A percentile compares a stretch with the other conserved stretches of the same genome.
These are phyloP conservation scores for Annulohypoxylon bovei DNA, from an alignment of 495 filamentous ascomycete species.

Conservation along the genomic window DNA sequence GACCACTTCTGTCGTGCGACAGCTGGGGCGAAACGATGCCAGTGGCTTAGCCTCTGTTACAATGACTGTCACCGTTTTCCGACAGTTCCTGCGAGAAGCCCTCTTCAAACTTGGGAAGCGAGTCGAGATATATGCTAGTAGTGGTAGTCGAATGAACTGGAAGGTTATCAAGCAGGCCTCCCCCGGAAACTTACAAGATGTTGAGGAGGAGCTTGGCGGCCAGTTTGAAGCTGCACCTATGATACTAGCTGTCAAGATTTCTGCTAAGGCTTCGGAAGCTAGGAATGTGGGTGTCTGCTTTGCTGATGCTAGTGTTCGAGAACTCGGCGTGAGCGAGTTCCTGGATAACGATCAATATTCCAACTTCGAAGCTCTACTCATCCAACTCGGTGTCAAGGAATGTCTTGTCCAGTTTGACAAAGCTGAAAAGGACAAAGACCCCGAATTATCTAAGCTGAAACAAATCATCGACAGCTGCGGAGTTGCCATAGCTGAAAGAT, in stretches of 20 bases:
- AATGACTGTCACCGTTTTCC: slow-evolving; percentile 91
- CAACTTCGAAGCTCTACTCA: slow-evolving; percentile 95
- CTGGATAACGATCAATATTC: slow-evolving; percentile 98
- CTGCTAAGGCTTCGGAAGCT: slow-evolving; percentile 83
- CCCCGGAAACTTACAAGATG: slow-evolving; percentile 94
- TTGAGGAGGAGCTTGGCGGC: slow-evolving; percentile 93
- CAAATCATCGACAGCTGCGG: slow-evolving; percentile 92
- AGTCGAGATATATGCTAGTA: slow-evolving; percentile 86
- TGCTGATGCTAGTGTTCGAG: slow-evolving; percentile 94
- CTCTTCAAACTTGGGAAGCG: slow-evolving; percentile 90
- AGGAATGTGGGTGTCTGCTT: slow-evolving; percentile 95
- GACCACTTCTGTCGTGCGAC: slow-evolving; percentile 92
- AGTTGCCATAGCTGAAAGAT: slow-evolving; percentile 83
- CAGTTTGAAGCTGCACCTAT: slow-evolving; percentile 90
- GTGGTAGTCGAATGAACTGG: slow-evolving; percentile 83
- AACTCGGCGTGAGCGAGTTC: slow-evolving; percentile 97
- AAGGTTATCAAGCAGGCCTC: slow-evolving; percentile 90
- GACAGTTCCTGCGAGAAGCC: slow-evolving; percentile 93
- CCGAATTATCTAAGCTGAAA: slow-evolving; percentile 86
- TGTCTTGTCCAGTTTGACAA: slow-evolving; percentile 83
- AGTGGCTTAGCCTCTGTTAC: slow-evolving; percentile 91
- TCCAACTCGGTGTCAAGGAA: slow-evolving; percentile 95
- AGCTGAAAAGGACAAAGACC: slow-evolving; percentile 76
- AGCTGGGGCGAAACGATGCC: slow-evolving; percentile 83
- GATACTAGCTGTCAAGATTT: slow-evolving; percentile 93